Base-by-base conservation (phyloP, 371 early-diverging fungal species). In the Actinomortierella ambigua region DNA sequence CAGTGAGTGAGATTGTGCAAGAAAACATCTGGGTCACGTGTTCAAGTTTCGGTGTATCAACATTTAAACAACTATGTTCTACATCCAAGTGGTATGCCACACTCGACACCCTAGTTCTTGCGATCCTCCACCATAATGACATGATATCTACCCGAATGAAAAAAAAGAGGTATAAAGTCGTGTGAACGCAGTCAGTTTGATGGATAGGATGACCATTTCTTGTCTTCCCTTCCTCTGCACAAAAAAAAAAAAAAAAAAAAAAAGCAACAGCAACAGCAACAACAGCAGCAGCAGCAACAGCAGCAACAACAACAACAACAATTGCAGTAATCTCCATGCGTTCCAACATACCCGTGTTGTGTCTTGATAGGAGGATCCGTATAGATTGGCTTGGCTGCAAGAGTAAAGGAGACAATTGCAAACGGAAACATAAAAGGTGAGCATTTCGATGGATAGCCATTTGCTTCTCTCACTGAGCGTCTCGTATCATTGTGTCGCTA, bases 51-150 rank as follows among this genome's bases (percentile, higher is more conserved):
- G n/a, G n/a, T n/a, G n/a, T n/a, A n/a, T n/a, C n/a, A n/a, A n/a
- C n/a, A n/a, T n/a, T n/a, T n/a, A n/a, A n/a, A n/a, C n/a, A n/a
- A n/a, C n/a, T n/a, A n/a, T n/a, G n/a, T n/a, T 41, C 11, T 41
- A 8, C 41, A 41, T 41, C 41, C 15, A 8, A 41, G 8, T 50
- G 8, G 27, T n/a, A 8, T 50, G n/a, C 8, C n/a, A 54, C 58
- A 77, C 49, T 41, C 8, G 41, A 11, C 15, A 15, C 20, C 23
- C 20, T 55, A 71, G 42, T 71, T 71, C 66, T 85, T 85, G 40
- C 86, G 63, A 22, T 77, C 86, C 55, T 88, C 94, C 6, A 93
- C 93, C 95, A 94, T 93, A 59, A 94, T 93, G 61, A 94, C 88
- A 71, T 94, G 95, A 79, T 93, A 93, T 73, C 80, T 79, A 62